These are phyloP conservation scores for Phytophthora sojae DNA, from an alignment of 352 stramenopile genomes.

Conservation along the genomic window DNA sequence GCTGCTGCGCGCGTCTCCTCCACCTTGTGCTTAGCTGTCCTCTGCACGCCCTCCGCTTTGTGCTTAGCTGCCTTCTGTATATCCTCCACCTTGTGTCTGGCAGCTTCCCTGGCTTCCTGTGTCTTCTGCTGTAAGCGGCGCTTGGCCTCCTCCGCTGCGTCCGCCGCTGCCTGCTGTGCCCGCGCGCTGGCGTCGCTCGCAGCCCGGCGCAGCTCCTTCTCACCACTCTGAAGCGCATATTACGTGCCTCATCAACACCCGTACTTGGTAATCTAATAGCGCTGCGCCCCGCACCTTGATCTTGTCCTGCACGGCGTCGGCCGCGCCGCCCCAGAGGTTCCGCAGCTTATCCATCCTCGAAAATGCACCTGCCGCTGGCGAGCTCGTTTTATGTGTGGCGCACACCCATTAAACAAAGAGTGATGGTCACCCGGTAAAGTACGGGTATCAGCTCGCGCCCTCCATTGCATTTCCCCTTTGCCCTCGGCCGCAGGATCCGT, in stretches of 20 bases:
- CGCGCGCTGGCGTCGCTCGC: constrained; percentile 20
- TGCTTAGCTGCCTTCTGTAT: constrained; percentile 17
- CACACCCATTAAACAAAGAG: constrained; percentile 18
- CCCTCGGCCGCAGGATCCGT: constrained; percentile 23
- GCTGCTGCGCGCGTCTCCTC: constrained; percentile 33
- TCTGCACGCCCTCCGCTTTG: constrained; percentile 22
- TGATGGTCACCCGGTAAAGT: constrained; percentile 31
- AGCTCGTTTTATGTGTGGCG: constrained; percentile 10
- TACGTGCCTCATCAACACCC: background rate
- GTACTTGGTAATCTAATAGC: background rate
- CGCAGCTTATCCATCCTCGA: constrained; percentile 41
- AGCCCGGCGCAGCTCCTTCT: constrained; percentile 24
- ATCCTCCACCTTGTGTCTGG: constrained; percentile 15
- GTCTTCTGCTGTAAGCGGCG: constrained; percentile 20
- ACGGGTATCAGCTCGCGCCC: constrained; percentile 40
- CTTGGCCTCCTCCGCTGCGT: constrained; percentile 24
- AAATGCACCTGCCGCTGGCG: background rate
- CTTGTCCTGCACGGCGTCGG: constrained; percentile 35
- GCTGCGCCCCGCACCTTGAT: constrained; percentile 24
- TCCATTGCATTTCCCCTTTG: constrained; percentile 34
- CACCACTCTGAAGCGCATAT: constrained; percentile 11
- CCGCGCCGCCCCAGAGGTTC: constrained; percentile 14
- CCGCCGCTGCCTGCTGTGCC: constrained; percentile 5
- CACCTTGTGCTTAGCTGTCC: constrained; percentile 20
- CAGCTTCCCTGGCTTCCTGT: constrained; percentile 18